phyloP scores from a whole-genome alignment of 331 rosid genomes.

The Acacia concinna region DNA sequence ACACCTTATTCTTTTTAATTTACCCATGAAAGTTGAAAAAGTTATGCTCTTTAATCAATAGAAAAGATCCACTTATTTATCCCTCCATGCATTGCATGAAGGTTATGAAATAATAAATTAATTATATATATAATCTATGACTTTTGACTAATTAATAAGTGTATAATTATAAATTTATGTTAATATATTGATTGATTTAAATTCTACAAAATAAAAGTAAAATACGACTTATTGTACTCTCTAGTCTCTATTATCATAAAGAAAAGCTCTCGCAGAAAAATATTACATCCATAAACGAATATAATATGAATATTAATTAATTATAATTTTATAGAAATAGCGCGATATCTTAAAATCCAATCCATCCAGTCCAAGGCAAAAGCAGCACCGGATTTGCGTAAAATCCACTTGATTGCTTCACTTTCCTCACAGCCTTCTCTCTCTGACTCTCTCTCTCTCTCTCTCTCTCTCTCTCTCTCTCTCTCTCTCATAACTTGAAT shows the following conservation, averaged over 20 bases:
- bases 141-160: neutral
- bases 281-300: neutral
- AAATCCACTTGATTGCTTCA: constrained; percentile 93
- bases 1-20: too few relatives aligned
- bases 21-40: too few relatives aligned
- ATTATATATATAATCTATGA: neutral
- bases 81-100: neutral
- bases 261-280: neutral
- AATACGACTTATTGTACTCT: neutral
- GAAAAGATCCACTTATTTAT: neutral
- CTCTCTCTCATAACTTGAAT: constrained; percentile 58
- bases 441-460: constrained; percentile 4
- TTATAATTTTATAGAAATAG: constrained; percentile 26
- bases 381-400: constrained; percentile 84
- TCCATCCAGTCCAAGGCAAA: constrained; percentile 69
- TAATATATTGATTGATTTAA: neutral
- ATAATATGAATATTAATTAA: neutral
- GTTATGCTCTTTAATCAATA: neutral
- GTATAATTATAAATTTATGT: neutral
- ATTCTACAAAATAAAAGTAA: neutral
- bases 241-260: neutral
- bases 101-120: neutral
- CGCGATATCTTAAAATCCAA: constrained; percentile 74
- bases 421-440: constrained; percentile 34
- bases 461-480: constrained; percentile 15